A percentile compares a stretch with the other conserved stretches of the same genome.
Conservation (phyloP, 768 basidiomycete species). For the Tubosaeta brunneosetosa region DNA sequence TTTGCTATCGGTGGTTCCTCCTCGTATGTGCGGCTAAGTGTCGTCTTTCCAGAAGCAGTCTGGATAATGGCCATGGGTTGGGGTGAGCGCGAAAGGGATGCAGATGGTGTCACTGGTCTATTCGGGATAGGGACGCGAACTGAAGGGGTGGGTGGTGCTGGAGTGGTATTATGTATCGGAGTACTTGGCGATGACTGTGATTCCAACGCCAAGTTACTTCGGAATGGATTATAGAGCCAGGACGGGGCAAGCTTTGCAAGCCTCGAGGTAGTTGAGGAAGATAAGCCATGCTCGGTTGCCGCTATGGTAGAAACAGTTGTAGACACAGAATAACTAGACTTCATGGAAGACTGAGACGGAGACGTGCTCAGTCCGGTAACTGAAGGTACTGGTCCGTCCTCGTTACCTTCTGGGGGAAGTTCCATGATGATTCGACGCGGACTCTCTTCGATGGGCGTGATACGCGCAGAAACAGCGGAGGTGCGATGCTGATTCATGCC, state of each 20-base stretch:
- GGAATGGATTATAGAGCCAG: slow-evolving; percentile 79
- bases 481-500: slow-evolving; percentile 41
- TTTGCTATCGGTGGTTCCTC: slow-evolving; percentile 45
- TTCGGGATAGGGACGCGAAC: slow-evolving; percentile 31
- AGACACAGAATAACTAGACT: slow-evolving; percentile 44
- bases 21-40: slow-evolving; percentile 50
- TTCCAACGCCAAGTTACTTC: slow-evolving; percentile 52
- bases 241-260: slow-evolving; percentile 62
- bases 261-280: slow-evolving; percentile 32
- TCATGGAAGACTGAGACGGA: slow-evolving; percentile 63
- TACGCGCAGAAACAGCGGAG: slow-evolving; percentile 43
- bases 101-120: slow-evolving; percentile 26
- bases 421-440: slow-evolving; percentile 48
- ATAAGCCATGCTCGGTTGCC: slow-evolving; percentile 12
- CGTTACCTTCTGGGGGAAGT: slow-evolving; percentile 43
- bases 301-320: slow-evolving; percentile 31
- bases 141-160: slow-evolving; percentile 21
- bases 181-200: slow-evolving; percentile 46
- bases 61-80: slow-evolving; percentile 39
- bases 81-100: slow-evolving; percentile 35
- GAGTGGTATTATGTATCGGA: slow-evolving; percentile 37
- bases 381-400: slow-evolving; percentile 30
- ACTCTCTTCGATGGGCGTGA: slow-evolving; percentile 70
- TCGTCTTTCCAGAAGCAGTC: slow-evolving; percentile 40
- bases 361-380: slow-evolving; percentile 50